Conservation (phyloP, 257 asterid species). For the Linderniella brevidens region DNA sequence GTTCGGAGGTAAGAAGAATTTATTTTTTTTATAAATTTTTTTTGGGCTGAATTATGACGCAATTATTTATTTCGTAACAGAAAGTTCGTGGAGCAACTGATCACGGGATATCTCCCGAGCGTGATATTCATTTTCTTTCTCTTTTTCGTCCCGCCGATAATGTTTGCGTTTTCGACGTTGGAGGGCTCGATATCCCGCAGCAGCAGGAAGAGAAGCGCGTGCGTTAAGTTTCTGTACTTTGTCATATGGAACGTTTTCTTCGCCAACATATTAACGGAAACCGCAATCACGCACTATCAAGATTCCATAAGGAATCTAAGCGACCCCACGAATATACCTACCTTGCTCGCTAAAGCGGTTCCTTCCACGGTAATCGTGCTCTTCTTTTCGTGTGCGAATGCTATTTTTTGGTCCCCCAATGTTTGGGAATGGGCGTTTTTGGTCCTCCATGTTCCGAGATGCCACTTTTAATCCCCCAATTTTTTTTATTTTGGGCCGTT, state of each 20-base stretch:
- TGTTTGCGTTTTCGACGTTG: constrained; percentile 71
- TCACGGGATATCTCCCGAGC: constrained; percentile 88
- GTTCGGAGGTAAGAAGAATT: constrained; percentile 50
- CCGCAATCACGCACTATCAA: constrained; percentile 61
- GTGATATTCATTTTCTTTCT: constrained; percentile 61
- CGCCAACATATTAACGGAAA: constrained; percentile 69
- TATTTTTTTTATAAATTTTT: not conserved
- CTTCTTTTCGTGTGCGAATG: too few species aligned
- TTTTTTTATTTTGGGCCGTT: too few species aligned
- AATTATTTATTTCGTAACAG: constrained; percentile 20
- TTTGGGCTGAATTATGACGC: not conserved
- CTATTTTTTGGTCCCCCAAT: too few species aligned
- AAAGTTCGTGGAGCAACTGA: constrained; percentile 48
- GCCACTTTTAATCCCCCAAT: too few species aligned
- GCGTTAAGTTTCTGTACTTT: constrained; percentile 58
- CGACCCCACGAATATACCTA: constrained; percentile 49
- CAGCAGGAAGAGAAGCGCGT: constrained; percentile 71
- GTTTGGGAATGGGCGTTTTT: too few species aligned
- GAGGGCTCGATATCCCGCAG: constrained; percentile 93
- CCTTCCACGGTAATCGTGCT: constrained; percentile 46
- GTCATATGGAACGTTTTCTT: constrained; percentile 92
- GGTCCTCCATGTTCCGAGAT: too few species aligned
- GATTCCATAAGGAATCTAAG: constrained; percentile 32
- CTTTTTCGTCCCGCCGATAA: constrained; percentile 68
- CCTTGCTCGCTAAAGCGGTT: constrained; percentile 66